Evolutionary conservation across 1,284 basidiomycete species (phyloP).

Genomic region (Ganoderma leucocontextum): DNA sequence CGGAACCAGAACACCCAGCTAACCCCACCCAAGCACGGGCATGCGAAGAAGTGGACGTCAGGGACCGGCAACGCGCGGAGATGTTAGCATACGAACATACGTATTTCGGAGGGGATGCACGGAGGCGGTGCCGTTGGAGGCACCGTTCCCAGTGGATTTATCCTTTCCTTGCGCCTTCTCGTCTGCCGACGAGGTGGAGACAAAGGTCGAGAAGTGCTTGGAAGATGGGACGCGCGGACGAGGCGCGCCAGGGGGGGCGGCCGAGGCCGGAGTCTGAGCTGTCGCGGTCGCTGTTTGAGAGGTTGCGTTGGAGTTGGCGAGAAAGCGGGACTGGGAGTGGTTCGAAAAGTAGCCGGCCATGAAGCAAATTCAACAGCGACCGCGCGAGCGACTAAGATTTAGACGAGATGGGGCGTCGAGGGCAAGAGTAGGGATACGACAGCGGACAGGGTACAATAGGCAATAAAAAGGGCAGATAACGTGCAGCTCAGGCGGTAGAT

Average conservation of each 20-base stretch:
- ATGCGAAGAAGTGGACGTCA: constrained; percentile 27
- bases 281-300: constrained; percentile 39
- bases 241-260: constrained; percentile 41
- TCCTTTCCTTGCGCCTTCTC: constrained; percentile 57
- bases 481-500: constrained; percentile 2
- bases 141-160: constrained; percentile 47
- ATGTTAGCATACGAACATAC: constrained; percentile 72
- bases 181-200: constrained; percentile 50
- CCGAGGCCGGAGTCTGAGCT: constrained; percentile 28
- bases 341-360: constrained; percentile 79
- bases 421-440: constrained; percentile 1
- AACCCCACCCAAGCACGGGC: constrained; percentile 2
- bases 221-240: constrained; percentile 62
- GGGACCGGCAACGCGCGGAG: constrained; percentile 30
- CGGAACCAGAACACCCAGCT: constrained; percentile 91
- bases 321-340: constrained; percentile 77
- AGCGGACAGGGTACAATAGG: constrained; percentile 16
- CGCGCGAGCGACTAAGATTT: constrained; percentile 20
- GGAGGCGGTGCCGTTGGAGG: constrained; percentile 44
- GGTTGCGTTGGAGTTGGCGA: constrained; percentile 53
- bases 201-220: constrained; percentile 79
- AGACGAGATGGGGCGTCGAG: constrained; percentile 2
- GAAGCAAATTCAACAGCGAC: constrained; percentile 19
- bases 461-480: constrained; percentile 22
- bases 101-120: constrained; percentile 84